Evolutionary conservation across 768 basidiomycete genomes (phyloP).

Genomic region (Mycena sanguinolenta): DNA sequence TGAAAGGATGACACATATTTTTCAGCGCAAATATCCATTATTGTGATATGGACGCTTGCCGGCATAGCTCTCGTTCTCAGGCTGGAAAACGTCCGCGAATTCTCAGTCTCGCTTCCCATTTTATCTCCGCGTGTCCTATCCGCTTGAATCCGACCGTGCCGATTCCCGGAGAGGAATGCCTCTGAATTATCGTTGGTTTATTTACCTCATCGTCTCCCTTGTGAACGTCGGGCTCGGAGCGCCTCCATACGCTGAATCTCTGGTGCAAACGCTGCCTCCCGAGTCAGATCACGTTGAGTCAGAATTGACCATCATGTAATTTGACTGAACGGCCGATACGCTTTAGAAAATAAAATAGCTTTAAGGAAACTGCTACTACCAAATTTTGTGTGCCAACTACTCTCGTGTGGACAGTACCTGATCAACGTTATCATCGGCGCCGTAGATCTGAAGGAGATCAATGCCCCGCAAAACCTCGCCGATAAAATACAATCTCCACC

Average conservation of each 20-base stretch:
- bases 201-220: not conserved
- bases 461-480: not conserved
- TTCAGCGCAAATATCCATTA: too few relatives aligned
- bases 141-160: not conserved
- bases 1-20: too few relatives aligned
- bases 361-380: not conserved
- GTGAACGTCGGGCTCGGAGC: constrained; percentile 5
- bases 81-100: too few relatives aligned
- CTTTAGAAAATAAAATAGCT: not conserved
- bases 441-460: too few relatives aligned
- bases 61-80: too few relatives aligned
- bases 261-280: not conserved
- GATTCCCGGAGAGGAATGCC: not conserved
- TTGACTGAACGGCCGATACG: constrained; percentile 1
- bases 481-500: constrained; percentile 1
- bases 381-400: not conserved
- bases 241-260: not conserved
- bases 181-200: not conserved
- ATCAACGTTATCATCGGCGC: not conserved
- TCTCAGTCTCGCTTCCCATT: too few relatives aligned
- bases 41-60: too few relatives aligned
- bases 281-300: constrained; percentile 9
- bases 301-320: not conserved
- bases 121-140: too few relatives aligned
- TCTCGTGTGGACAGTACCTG: too few relatives aligned